Percentiles rank a stretch among this genome's conserved stretches.
Conservation (phyloP, 768 basidiomycete genomes). For the Russula foetens region DNA sequence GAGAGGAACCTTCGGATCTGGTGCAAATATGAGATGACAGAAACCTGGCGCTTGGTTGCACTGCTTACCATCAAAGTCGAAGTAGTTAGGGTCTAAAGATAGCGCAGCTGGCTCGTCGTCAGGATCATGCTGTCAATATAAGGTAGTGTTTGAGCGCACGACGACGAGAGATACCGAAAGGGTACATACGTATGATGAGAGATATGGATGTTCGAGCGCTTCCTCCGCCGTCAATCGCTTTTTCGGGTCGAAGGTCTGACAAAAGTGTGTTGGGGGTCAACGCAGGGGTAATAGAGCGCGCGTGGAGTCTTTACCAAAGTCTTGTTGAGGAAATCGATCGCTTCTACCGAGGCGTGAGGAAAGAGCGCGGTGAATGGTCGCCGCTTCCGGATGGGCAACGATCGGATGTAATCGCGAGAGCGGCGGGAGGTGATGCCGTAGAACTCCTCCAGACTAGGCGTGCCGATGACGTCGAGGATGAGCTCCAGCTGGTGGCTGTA, state of each 20-base stretch:
- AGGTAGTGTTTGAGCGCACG: not conserved
- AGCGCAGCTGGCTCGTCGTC: conserved; percentile 83
- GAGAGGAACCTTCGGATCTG: conserved; percentile 66
- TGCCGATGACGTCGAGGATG: conserved; percentile 85
- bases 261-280: not conserved
- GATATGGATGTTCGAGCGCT: conserved; percentile 76
- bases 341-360: conserved; percentile 66
- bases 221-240: conserved; percentile 78
- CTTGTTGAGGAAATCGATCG: conserved; percentile 63
- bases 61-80: conserved; percentile 77
- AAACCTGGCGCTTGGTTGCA: not conserved
- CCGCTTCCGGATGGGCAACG: conserved; percentile 75
- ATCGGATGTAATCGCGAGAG: conserved; percentile 82
- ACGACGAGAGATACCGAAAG: not conserved
- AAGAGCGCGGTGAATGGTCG: conserved; percentile 64
- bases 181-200: conserved; percentile 58
- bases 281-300: conserved; percentile 11
- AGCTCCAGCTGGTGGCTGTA: conserved; percentile 84
- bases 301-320: conserved; percentile 51
- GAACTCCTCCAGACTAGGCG: conserved; percentile 85
- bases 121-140: conserved; percentile 57
- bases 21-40: conserved; percentile 7
- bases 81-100: conserved; percentile 77
- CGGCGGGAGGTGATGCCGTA: conserved; percentile 81
- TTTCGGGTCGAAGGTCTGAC: conserved; percentile 81